Evolutionary conservation across 2,329 filamentous ascomycete species (phyloP), one percentile per base, ranked within the genome.

Genomic region (Botrytis aclada): DNA sequence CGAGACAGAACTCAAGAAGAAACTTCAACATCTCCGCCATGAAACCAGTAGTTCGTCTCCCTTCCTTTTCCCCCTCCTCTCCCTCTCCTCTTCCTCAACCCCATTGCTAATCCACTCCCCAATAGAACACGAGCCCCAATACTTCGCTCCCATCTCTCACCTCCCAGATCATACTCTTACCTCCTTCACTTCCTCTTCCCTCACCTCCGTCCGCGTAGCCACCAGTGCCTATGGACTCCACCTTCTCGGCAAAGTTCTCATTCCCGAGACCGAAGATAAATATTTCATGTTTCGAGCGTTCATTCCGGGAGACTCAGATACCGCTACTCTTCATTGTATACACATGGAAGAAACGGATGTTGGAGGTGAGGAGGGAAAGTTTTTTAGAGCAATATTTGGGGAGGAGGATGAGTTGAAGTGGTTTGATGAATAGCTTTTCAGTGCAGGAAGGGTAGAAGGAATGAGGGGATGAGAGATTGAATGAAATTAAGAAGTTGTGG

Each of bases 91-190:
- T 54, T 16, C 34, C 9, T 3, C 8, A 56, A 29, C 25, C 10
- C 4, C 22, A 37, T 14, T 16, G 34, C 58, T 72, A 62, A 62
- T 37, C 45, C 18, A 9, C 22, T 18, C 20, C 16, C 71, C 34
- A 5, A 5, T 61, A 86, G 86, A 88, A 77, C 87, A 88, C 75
- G 86, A 88, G 75, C 83, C 83, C 14, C 84, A 86, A 74, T 88
- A 87, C 79, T 88, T 88, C 81, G 83, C 84, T n/a, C 83, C 85
- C 3, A 85, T 85, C 45, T 54, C 73, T 10, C 69, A 78, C 43
- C 70, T 81, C 45, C 76, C 78, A 25, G 74, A 80, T 56, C 67
- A 78, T 8, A 75, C 80, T 71, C 76, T 81, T 45, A 80, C 78
- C 56, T 78, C 72, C 56, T 80, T 80, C 74, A 76, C 77, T 14